phyloP scores from a whole-genome alignment of 2,329 filamentous ascomycete species.

The Onygenales sp. region DNA sequence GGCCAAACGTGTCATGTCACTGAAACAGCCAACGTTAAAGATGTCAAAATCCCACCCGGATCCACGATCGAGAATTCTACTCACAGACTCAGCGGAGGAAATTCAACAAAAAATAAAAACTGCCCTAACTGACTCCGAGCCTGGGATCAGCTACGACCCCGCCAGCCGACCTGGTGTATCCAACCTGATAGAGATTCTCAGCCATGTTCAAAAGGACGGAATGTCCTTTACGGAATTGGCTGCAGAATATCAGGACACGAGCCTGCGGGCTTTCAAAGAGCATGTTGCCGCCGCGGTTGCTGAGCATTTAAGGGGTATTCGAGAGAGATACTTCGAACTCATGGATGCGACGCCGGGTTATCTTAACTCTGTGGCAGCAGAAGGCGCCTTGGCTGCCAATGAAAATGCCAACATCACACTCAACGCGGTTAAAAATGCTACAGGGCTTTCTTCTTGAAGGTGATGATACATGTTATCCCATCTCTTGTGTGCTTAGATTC shows the following conservation, averaged over 20 bases:
- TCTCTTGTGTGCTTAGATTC: too few species aligned
- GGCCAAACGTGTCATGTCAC: slow-evolving; percentile 79
- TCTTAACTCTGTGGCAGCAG: slow-evolving; percentile 8
- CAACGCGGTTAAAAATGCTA: slow-evolving; percentile 7
- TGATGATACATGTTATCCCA: too few species aligned
- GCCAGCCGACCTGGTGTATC: slow-evolving; percentile 66
- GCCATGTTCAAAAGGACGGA: slow-evolving; percentile 49
- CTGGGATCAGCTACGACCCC: slow-evolving; percentile 64
- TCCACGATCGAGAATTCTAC: slow-evolving; percentile 65
- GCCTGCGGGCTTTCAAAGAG: slow-evolving; percentile 54
- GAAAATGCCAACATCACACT: slow-evolving; percentile 11
- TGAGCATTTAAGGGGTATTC: slow-evolving; percentile 21
- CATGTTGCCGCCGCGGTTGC: slow-evolving; percentile 44
- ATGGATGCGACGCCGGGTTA: slow-evolving; percentile 6
- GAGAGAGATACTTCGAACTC: slow-evolving; percentile 19
- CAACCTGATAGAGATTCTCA: slow-evolving; percentile 75
- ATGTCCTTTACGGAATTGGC: slow-evolving; percentile 38
- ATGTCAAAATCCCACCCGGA: slow-evolving; percentile 88
- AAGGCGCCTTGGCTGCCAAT: slow-evolving; percentile 9
- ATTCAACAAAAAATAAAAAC: slow-evolving; percentile 61
- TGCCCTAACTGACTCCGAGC: slow-evolving; percentile 66
- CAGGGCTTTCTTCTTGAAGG: slow-evolving; percentile 5
- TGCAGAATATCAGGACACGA: slow-evolving; percentile 32
- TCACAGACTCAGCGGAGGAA: slow-evolving; percentile 58
- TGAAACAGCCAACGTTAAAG: slow-evolving; percentile 66